A percentile compares a stretch with the other conserved stretches of the same genome.
Conservation (phyloP, 2,329 filamentous ascomycete species). For the Cordyceps cateniannulata region DNA sequence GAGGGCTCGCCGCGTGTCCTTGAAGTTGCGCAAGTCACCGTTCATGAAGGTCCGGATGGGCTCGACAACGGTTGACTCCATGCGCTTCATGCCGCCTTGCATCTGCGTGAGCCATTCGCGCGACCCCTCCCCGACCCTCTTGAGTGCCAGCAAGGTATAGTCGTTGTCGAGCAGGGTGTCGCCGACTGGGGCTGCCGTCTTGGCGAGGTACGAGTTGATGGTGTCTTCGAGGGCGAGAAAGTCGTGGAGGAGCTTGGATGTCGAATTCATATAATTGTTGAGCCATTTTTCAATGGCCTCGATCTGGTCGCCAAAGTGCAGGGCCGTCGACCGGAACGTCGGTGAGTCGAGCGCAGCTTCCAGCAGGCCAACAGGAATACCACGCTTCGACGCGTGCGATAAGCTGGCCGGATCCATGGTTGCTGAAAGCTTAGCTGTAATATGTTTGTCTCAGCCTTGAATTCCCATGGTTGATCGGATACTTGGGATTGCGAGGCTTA, state of each 20-base stretch:
- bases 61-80: conserved; percentile 71
- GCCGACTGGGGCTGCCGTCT: conserved; percentile 69
- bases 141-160: conserved; percentile 83
- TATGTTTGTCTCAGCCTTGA: background rate
- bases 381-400: conserved; percentile 25
- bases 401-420: conserved; percentile 17
- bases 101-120: conserved; percentile 82
- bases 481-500: background rate
- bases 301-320: conserved; percentile 87
- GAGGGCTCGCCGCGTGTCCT: conserved; percentile 69
- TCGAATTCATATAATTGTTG: conserved; percentile 50
- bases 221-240: conserved; percentile 71
- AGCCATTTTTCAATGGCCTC: conserved; percentile 92
- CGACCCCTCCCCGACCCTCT: conserved; percentile 76
- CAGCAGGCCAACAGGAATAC: conserved; percentile 74
- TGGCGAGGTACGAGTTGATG: conserved; percentile 69
- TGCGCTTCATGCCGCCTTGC: conserved; percentile 65
- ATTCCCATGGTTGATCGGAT: background rate
- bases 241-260: conserved; percentile 51
- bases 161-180: conserved; percentile 91
- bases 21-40: conserved; percentile 77
- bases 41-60: conserved; percentile 73
- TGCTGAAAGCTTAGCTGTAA: conserved; percentile 17
- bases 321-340: conserved; percentile 80
- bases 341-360: conserved; percentile 96